phyloP scores from a whole-genome alignment of 1,284 basidiomycete species.

The Taiwanofungus camphoratus region DNA sequence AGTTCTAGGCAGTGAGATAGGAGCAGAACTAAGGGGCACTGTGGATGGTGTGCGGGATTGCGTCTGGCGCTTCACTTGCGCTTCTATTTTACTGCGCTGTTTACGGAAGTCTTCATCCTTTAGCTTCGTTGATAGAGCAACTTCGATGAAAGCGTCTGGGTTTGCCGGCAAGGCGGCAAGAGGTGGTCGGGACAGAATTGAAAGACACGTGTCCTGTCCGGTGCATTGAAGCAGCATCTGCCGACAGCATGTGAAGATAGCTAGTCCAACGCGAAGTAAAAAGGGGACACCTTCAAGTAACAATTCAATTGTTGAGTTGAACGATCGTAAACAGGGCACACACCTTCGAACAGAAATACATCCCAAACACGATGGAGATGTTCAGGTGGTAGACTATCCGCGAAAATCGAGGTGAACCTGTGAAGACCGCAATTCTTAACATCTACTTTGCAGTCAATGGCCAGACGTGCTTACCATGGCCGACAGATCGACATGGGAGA shows the following conservation, averaged over 20 bases:
- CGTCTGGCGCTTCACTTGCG: conserved; percentile 55
- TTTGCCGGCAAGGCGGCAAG: conserved; percentile 46
- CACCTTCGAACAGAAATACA: conserved; percentile 83
- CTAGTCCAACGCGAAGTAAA: conserved; percentile 76
- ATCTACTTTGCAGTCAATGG: neutral
- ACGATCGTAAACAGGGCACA: neutral
- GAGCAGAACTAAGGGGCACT: conserved; percentile 6
- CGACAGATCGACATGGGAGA: conserved; percentile 50
- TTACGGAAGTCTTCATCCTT: conserved; percentile 82
- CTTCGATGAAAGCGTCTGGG: conserved; percentile 59
- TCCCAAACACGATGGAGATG: conserved; percentile 84
- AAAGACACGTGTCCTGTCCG: conserved; percentile 44
- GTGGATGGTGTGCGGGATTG: conserved; percentile 29
- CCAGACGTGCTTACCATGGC: conserved; percentile 45
- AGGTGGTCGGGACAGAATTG: conserved; percentile 48
- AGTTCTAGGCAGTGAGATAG: conserved; percentile 21
- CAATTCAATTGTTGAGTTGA: neutral
- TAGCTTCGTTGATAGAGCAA: conserved; percentile 61
- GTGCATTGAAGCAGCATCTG: conserved; percentile 49
- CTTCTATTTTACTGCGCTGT: conserved; percentile 67
- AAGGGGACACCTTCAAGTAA: conserved; percentile 61
- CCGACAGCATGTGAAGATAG: conserved; percentile 64
- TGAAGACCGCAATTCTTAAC: neutral
- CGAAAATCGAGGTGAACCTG: conserved; percentile 75
- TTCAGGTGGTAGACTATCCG: conserved; percentile 71